Percentiles rank a stretch among this genome's conserved stretches.
Evolutionary conservation across 306 rosid genomes (phyloP).

Genomic region (Vicia sativa): DNA sequence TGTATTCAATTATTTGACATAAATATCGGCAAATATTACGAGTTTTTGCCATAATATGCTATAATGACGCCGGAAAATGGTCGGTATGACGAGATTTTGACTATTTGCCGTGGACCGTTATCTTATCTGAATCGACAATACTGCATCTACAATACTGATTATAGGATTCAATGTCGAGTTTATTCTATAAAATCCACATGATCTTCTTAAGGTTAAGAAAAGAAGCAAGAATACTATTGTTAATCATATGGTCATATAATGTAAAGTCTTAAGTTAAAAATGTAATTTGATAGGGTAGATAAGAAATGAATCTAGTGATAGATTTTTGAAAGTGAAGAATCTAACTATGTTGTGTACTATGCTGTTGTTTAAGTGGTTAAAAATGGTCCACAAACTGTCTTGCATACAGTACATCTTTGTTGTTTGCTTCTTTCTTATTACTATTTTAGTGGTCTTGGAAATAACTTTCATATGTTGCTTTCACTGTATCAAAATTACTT

Average conservation of each 20-base stretch:
- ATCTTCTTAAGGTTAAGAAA: not conserved
- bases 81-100: too few species aligned
- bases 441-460: not conserved
- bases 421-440: conserved; percentile 29
- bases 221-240: not conserved
- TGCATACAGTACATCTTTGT: conserved; percentile 38
- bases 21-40: too few species aligned
- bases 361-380: conserved; percentile 28
- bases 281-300: conserved; percentile 20
- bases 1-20: conserved; percentile 15
- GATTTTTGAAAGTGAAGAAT: conserved; percentile 43
- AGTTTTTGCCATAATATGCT: too few species aligned
- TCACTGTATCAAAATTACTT: conserved; percentile 21
- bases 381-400: conserved; percentile 33
- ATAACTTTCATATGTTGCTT: conserved; percentile 31
- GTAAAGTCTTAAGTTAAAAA: conserved; percentile 17
- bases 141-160: too few species aligned
- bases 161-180: too few species aligned
- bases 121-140: too few species aligned
- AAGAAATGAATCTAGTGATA: conserved; percentile 41
- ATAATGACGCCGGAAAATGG: too few species aligned
- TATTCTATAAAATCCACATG: not conserved
- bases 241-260: not conserved
- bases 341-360: conserved; percentile 37
- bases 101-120: too few species aligned